Evolutionary conservation across 2,329 filamentous ascomycete genomes (phyloP).

Genomic region (Ophiocordyceps camponoti-leonardi): DNA sequence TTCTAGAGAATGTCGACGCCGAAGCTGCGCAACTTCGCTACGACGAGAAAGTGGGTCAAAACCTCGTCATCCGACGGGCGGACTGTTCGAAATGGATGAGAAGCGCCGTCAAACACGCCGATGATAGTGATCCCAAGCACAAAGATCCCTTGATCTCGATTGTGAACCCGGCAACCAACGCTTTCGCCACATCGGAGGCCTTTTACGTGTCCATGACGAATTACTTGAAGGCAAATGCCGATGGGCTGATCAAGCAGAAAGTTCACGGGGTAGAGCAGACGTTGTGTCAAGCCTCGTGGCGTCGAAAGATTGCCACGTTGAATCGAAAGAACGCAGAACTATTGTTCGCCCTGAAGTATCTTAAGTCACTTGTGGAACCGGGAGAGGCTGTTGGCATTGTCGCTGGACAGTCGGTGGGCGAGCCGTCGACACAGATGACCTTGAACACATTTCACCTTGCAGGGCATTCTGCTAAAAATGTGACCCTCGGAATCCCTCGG

Average conservation of each 20-base stretch:
- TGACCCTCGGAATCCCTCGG: constrained; percentile 94
- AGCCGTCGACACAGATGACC: constrained; percentile 98
- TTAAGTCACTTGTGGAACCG: constrained; percentile 80
- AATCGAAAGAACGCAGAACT: constrained; percentile 63
- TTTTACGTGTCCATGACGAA: constrained; percentile 58
- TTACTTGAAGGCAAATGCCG: constrained; percentile 64
- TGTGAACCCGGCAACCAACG: constrained; percentile 59
- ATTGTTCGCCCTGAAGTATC: constrained; percentile 80
- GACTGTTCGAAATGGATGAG: constrained; percentile 65
- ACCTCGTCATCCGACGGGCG: constrained; percentile 32
- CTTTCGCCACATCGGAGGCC: constrained; percentile 77
- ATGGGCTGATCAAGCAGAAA: constrained; percentile 35
- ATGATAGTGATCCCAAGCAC: constrained; percentile 38
- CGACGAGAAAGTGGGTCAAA: constrained; percentile 27
- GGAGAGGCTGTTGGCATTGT: constrained; percentile 95
- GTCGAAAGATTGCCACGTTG: constrained; percentile 51
- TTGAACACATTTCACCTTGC: constrained; percentile 99
- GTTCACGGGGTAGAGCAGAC: constrained; percentile 13
- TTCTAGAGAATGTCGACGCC: constrained; percentile 71
- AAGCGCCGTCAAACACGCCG: constrained; percentile 57
- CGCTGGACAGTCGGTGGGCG: constrained; percentile 88
- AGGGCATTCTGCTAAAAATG: constrained; percentile 95
- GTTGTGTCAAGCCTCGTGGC: constrained; percentile 21
- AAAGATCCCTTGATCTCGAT: constrained; percentile 61
- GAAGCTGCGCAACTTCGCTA: constrained; percentile 63